These are phyloP conservation scores for Blastocystis sp. DNA, from an alignment of 352 stramenopile genomes.

Conservation along the genomic window DNA sequence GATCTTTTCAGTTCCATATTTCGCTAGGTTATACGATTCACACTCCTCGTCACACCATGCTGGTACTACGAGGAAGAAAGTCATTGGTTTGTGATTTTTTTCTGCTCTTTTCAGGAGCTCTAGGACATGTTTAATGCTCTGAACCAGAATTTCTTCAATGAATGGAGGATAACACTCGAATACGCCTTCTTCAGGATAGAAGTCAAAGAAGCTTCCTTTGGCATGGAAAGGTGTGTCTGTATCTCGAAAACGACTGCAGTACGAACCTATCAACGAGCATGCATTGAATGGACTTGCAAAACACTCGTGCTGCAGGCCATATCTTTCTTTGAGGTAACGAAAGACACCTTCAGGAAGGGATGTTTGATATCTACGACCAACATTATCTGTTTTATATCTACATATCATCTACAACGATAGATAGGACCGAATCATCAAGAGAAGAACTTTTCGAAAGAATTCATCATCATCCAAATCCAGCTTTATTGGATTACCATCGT, in stretches of 20 bases:
- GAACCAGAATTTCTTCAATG: slow-evolving; percentile 22
- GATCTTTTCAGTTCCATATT: not conserved
- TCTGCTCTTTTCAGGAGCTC: not conserved
- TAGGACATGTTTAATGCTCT: not conserved
- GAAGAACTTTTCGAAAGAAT: not conserved
- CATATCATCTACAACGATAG: not conserved
- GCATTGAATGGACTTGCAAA: not conserved
- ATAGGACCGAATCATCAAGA: not conserved
- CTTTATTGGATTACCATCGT: not conserved
- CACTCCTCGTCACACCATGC: not conserved
- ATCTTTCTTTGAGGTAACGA: not conserved
- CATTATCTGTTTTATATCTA: not conserved
- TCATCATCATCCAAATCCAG: not conserved
- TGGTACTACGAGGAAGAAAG: slow-evolving; percentile 20
- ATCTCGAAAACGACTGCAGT: not conserved
- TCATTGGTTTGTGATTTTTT: not conserved
- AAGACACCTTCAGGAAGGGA: not conserved
- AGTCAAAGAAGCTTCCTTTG: slow-evolving; percentile 34
- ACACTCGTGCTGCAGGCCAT: not conserved
- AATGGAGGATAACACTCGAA: slow-evolving; percentile 28
- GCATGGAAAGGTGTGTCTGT: not conserved
- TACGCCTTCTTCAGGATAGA: not conserved
- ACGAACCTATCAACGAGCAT: not conserved
- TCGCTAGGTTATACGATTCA: not conserved
- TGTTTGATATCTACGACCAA: not conserved